Base-by-base conservation (phyloP, 1,139 yeast genomes). In the Nadsonia commutata region DNA sequence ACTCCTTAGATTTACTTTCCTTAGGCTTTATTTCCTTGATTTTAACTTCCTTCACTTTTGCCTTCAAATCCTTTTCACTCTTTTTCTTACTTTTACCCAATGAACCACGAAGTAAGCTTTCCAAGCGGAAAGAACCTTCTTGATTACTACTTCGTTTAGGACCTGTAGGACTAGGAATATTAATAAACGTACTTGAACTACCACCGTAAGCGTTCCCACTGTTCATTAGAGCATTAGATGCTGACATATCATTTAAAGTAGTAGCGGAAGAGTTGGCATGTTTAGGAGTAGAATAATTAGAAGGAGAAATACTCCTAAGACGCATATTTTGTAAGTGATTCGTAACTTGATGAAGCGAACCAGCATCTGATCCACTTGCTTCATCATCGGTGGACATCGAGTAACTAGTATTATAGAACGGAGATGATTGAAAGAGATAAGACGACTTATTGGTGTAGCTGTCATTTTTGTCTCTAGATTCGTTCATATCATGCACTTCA, bases 21-120 rank as follows among this genome's bases (percentile, higher is more conserved):
- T 36, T 42, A 7, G 27, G 31, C 13, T 22, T 18, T 16, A 8
- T 13, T 17, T 41, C 39, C 2, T 33, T 39, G 16, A 33, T 31
- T n/a, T 38, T 38, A 17, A 39, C 23, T 7, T 42, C 37, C 39
- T 42, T 42, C 17, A 19, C 36, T 19, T 42, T 40, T 8, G 11
- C 21, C 6, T 20, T 9, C 18, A 27, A 36, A 9, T 36, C 19
- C 22, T 22, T 41, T 18, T 41, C 27, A 2, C 36, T 22, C 37
- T 42, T 42, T 16, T 33, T 23, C 7, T 27, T 22, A 20, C 37
- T 38, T 8, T 39, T 38, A 11, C 44, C 44, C n/a, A 42, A 19
- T 2, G 39, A 33, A 2, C 44, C 44, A n/a, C 44, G 43, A 33
- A 36, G 43, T 37, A 31, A 40, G 38, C 33, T 41, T 40, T 39